Base-by-base conservation (phyloP, 2,329 filamentous ascomycete genomes). In the Colletotrichum incanum region DNA sequence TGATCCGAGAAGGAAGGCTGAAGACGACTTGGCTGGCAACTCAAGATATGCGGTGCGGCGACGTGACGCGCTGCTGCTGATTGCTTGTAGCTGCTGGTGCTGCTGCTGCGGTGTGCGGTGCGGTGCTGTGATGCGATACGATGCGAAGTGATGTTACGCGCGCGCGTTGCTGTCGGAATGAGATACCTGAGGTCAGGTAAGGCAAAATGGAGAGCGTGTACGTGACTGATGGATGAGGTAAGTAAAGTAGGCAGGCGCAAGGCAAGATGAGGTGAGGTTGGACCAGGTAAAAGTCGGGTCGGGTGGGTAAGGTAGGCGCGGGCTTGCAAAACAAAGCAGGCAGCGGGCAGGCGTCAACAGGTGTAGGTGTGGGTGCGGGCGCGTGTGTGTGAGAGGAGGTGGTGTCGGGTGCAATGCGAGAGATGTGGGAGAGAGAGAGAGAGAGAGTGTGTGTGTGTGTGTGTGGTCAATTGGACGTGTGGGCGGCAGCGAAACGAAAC, bases 61-160 rank as follows among this genome's bases (percentile, higher is more conserved):
- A 47, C 28, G 58, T 49, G 58, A 49, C 31, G 43, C 59, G 43
- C 41, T 47, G 39, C 16, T 56, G 41, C 43, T 41, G 52, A 28
- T 55, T 23, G n/a, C 31, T 47, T 49, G 14, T 26, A 37, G 28
- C 18, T 69, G 47, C 18, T 69, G 50, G 14, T 61, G 45, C 5
- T 59, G 52, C 50, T 65, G 64, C 28, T 56, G 31, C 18, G 39
- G 11, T 50, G 47, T 63, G 49, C 31, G 49, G 49, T 39, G 54
- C 37, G 62, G 49, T 60, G 56, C 39, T 61, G 43, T 45, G 56
- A 67, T 61, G 56, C 64, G 63, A 64, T 67, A 49, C 67, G 55
- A 67, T 61, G 58, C 47, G 41, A 60, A 67, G 49, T 65, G 56
- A 71, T 56, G 64, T 55, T 62, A 70, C 67, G 67, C 63, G 67